Evolutionary conservation across 2,329 filamentous ascomycete species (phyloP), one percentile per base, ranked within the genome.

Genomic region (Rutstroemia sp.): DNA sequence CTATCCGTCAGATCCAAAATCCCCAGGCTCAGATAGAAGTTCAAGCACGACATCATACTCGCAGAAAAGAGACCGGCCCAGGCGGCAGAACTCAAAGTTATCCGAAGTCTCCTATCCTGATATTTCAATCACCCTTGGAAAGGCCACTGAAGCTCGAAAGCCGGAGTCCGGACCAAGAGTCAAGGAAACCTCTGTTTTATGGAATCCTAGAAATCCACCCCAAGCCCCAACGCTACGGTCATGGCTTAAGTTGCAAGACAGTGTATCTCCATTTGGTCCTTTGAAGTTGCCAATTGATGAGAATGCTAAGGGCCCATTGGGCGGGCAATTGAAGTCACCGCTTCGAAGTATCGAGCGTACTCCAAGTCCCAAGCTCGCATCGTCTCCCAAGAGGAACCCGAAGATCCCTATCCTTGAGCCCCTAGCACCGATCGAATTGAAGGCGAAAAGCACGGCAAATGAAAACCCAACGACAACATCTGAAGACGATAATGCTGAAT

Each of bases 161-260:
- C 16, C 21, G 42, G 38, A 2, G 12, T 16, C 38, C 5, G 3
- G 36, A 17, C 27, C 10, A 5, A 23, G 9, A 7, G 36, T 66
- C 4, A 64, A 64, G 56, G 60, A 57, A 34, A 67, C 64, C 36
- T 58, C 61, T 4, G 54, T 65, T 19, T 36, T 54, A 45, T 67
- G 64, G 64, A 65, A 67, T 57, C 63, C 65, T 10, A 54, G 42
- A 9, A 61, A 63, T 23, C 66, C 63, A 7, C 60, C 65, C 5
- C 59, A 61, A 58, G 58, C 60, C 6, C 65, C 65, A 27, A 59
- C 57, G 4, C 44, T 69, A 16, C 52, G 56, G 16, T 60, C 60
- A 6, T 67, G 64, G 64, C 57, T 67, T 4, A 63, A 61, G 42
- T 6, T 36, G 25, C 66, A 67, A 57, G 61, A 64, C 36, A 49